Percentiles rank a stretch among this genome's conserved stretches.
Conservation (phyloP, 2,329 filamentous ascomycete genomes). For the Hirsutella thompsonii region DNA sequence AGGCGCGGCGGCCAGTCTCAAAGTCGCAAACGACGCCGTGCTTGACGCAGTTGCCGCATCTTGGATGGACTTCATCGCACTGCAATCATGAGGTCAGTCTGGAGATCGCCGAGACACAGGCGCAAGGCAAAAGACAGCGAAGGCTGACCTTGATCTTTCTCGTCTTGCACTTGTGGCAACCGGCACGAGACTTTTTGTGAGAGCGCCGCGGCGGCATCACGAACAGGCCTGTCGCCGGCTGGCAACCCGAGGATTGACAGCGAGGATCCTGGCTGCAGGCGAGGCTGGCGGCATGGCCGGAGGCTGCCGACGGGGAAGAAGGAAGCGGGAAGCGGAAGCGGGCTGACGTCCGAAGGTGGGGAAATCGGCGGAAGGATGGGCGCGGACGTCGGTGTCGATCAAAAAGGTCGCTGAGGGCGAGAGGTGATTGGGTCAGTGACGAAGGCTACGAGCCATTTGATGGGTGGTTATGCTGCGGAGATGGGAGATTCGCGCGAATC, state of each 20-base stretch:
- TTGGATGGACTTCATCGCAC: conserved; percentile 55
- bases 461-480: too few species aligned
- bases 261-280: conserved; percentile 12
- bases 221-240: conserved; percentile 11
- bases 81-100: conserved; percentile 13
- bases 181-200: conserved; percentile 57
- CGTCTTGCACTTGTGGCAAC: conserved; percentile 52
- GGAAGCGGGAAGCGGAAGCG: not conserved
- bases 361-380: not conserved
- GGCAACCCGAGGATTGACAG: conserved; percentile 9
- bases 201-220: conserved; percentile 52
- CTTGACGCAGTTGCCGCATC: conserved; percentile 53
- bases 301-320: conserved; percentile 1
- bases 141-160: conserved; percentile 53
- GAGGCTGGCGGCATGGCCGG: conserved; percentile 12
- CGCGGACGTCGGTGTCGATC: not conserved
- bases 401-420: too few species aligned
- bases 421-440: too few species aligned
- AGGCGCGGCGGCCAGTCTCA: conserved; percentile 32
- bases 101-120: not conserved
- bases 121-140: not conserved
- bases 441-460: too few species aligned
- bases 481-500: too few species aligned
- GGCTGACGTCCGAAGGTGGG: not conserved
- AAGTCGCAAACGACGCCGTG: conserved; percentile 57